These are phyloP conservation scores for Nitzschia sp. DNA, from an alignment of 108 stramenopile genomes.

Conservation along the genomic window DNA sequence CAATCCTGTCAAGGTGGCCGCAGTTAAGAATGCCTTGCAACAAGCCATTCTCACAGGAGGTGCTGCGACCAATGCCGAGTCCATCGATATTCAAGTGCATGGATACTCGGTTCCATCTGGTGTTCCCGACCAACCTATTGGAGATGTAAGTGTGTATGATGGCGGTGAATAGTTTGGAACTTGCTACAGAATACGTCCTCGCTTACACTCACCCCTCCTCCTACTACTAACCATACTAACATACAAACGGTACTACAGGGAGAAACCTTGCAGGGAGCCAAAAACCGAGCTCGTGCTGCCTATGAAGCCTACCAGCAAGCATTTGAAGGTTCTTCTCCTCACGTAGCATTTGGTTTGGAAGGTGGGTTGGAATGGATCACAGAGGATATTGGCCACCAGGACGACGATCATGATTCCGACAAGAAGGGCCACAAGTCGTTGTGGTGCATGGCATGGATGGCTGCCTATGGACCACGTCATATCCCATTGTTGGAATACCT, in stretches of 20 bases:
- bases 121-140: slow-evolving; percentile 88
- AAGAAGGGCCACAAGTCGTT: slow-evolving; percentile 35
- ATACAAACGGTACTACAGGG: slow-evolving; percentile 22
- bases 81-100: slow-evolving; percentile 40
- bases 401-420: neutral
- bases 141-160: slow-evolving; percentile 46
- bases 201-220: neutral
- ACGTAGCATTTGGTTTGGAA: slow-evolving; percentile 87
- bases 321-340: slow-evolving; percentile 32
- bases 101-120: slow-evolving; percentile 60
- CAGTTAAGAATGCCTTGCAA: slow-evolving; percentile 60
- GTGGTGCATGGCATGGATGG: slow-evolving; percentile 94
- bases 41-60: slow-evolving; percentile 1
- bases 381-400: neutral
- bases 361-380: slow-evolving; percentile 84
- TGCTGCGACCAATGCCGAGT: neutral
- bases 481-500: slow-evolving; percentile 26
- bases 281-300: slow-evolving; percentile 75
- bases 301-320: slow-evolving; percentile 41
- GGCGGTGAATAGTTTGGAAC: no score
- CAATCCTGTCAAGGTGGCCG: slow-evolving; percentile 85
- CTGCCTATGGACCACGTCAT: slow-evolving; percentile 60
- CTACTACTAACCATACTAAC: neutral
- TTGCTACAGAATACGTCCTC: no score
- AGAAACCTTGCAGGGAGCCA: slow-evolving; percentile 80